A percentile compares a stretch with the other conserved stretches of the same genome.
These are phyloP conservation scores for Metschnikowia noctiluminum DNA, from an alignment of 805 yeast species.

Conservation along the genomic window DNA sequence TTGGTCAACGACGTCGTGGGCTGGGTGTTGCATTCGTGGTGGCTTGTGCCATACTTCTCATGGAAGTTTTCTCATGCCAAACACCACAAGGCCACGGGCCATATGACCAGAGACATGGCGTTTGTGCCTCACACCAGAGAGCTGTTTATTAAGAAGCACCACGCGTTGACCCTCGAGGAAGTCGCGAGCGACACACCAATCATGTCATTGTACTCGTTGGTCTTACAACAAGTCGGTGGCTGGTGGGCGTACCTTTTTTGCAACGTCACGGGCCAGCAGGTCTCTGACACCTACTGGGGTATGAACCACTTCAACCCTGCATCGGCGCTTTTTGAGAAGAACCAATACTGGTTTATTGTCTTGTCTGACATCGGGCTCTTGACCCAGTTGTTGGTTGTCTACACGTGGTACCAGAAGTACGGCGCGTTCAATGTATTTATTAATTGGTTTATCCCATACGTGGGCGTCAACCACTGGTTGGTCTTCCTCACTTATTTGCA, in stretches of 20 bases:
- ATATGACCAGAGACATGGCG: constrained; percentile 77
- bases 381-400: constrained; percentile 48
- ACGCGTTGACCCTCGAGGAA: constrained; percentile 46
- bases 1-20: constrained; percentile 76
- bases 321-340: constrained; percentile 69
- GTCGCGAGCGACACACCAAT: constrained; percentile 74
- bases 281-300: constrained; percentile 43
- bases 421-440: constrained; percentile 63
- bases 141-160: constrained; percentile 41
- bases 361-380: constrained; percentile 71
- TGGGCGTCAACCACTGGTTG: constrained; percentile 86
- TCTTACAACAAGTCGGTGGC: constrained; percentile 74
- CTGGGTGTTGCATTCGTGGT: constrained; percentile 75
- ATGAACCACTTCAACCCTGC: constrained; percentile 69
- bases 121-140: constrained; percentile 72
- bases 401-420: constrained; percentile 56
- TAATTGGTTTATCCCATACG: constrained; percentile 73
- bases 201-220: constrained; percentile 50
- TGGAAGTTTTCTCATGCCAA: constrained; percentile 83
- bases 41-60: constrained; percentile 81
- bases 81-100: constrained; percentile 90
- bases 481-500: constrained; percentile 83
- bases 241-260: constrained; percentile 64
- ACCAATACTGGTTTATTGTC: constrained; percentile 68
- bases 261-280: constrained; percentile 75